Conservation (phyloP, 352 stramenopile species). For the Phytophthora fragariaefolia region DNA sequence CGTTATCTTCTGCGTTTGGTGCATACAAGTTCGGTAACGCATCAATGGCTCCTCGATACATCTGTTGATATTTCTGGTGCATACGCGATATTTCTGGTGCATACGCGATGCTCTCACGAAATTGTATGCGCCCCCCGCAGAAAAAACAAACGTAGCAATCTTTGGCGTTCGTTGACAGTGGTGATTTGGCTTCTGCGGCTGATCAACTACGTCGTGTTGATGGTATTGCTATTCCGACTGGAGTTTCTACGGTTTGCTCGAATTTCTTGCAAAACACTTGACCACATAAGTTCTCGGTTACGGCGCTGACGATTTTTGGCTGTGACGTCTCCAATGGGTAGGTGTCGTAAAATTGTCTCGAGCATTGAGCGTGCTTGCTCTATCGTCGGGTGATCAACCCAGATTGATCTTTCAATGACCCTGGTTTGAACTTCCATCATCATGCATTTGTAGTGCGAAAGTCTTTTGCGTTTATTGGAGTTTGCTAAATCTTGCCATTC, state of each 20-base stretch:
- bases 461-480: background rate
- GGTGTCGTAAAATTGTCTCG: background rate
- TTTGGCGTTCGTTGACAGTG: too few species aligned
- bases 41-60: too few species aligned
- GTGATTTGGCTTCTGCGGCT: too few species aligned
- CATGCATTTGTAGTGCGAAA: background rate
- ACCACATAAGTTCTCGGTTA: background rate
- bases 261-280: background rate
- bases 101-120: too few species aligned
- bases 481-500: background rate
- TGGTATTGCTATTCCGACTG: too few species aligned
- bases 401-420: background rate
- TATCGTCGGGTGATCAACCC: background rate
- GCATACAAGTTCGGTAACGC: too few species aligned
- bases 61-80: too few species aligned
- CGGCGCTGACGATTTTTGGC: background rate
- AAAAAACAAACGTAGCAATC: too few species aligned
- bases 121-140: too few species aligned
- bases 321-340: background rate
- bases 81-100: too few species aligned
- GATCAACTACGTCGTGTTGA: too few species aligned
- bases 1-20: too few species aligned
- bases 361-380: background rate
- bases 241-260: background rate
- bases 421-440: background rate